Percentiles rank a stretch among this genome's conserved stretches.
phyloP scores from a whole-genome alignment of 163 green algal species.

The Chloromonas sp. region DNA sequence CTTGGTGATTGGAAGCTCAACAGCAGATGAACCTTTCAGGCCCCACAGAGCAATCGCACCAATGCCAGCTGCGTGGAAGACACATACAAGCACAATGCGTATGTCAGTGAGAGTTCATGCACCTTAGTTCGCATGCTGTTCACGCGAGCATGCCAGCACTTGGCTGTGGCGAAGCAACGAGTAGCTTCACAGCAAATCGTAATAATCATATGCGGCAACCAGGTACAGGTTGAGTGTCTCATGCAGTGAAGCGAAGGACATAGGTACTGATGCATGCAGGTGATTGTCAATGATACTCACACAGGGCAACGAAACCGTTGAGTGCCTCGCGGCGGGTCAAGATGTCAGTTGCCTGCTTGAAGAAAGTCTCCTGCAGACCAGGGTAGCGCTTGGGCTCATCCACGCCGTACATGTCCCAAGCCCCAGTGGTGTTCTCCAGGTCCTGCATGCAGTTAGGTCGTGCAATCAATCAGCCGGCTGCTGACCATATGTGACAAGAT shows the following conservation, averaged over 20 bases:
- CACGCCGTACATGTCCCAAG: constrained; percentile 90
- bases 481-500: too few species aligned
- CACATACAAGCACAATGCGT: not conserved
- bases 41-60: constrained; percentile 64
- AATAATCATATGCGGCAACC: too few species aligned
- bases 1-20: constrained; percentile 84
- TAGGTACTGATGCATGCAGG: too few species aligned
- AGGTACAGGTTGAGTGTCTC: too few species aligned
- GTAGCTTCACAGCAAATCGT: too few species aligned
- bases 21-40: constrained; percentile 67
- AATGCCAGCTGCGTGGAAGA: constrained; percentile 18
- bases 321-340: constrained; percentile 75
- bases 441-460: constrained; percentile 50
- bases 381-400: constrained; percentile 83
- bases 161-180: too few species aligned
- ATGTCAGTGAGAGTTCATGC: too few species aligned
- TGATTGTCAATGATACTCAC: constrained; percentile 31
- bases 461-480: not conserved
- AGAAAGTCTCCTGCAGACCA: constrained; percentile 75
- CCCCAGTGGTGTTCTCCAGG: constrained; percentile 86
- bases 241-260: too few species aligned
- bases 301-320: constrained; percentile 58
- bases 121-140: not conserved
- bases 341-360: constrained; percentile 65
- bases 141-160: not conserved